These are phyloP conservation scores for Syzygium oleosum DNA, from an alignment of 345 rosid species.

Conservation along the genomic window DNA sequence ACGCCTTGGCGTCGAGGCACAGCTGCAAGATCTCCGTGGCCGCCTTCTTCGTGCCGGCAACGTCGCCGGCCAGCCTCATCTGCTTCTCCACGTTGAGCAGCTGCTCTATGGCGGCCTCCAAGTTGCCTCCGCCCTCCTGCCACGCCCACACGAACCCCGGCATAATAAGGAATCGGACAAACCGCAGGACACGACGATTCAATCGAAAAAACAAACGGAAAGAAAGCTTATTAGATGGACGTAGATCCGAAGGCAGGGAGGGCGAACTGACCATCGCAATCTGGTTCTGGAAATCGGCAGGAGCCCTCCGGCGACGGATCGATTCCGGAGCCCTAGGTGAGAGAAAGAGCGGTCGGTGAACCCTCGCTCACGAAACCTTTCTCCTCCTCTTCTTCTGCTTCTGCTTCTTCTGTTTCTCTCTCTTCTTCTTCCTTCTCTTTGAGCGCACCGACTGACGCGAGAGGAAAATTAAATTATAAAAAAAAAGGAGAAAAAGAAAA, in stretches of 20 bases:
- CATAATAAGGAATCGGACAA: neutral
- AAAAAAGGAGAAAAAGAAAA: too few species aligned
- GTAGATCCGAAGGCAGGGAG: neutral
- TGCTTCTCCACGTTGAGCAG: conserved; percentile 77
- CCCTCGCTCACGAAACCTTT: neutral
- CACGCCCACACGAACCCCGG: neutral
- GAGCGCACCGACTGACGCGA: neutral
- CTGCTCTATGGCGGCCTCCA: conserved; percentile 62
- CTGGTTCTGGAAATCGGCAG: neutral
- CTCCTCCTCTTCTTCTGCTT: neutral
- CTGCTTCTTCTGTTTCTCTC: neutral
- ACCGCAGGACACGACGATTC: neutral
- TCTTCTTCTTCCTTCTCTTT: neutral
- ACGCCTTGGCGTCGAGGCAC: conserved; percentile 82
- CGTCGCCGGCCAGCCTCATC: conserved; percentile 73
- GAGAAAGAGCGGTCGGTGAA: neutral
- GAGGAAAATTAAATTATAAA: neutral
- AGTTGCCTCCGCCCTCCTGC: conserved; percentile 39
- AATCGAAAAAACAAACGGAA: neutral
- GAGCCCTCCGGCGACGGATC: neutral
- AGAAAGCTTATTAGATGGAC: neutral
- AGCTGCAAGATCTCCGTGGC: conserved; percentile 63
- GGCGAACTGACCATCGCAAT: neutral
- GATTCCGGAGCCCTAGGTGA: neutral
- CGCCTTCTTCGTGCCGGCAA: conserved; percentile 69